Percentiles rank a stretch among this genome's conserved stretches.
Evolutionary conservation across 208 protist species (phyloP).

Genomic region (Trypanosoma caninum): DNA sequence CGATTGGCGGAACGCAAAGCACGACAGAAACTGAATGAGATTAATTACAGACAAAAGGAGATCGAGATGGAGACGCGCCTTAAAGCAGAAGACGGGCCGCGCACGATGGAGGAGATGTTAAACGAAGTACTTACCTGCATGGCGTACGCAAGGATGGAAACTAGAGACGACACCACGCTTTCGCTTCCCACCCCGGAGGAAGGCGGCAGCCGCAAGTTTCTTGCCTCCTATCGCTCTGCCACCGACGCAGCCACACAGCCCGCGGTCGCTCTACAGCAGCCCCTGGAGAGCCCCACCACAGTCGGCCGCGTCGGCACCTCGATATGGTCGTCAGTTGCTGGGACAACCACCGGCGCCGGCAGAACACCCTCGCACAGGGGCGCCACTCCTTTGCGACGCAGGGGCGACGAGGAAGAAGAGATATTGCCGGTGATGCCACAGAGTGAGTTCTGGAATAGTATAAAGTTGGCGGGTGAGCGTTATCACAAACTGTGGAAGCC

Average conservation of each 20-base stretch:
- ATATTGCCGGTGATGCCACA: constrained; percentile 27
- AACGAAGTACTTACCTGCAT: constrained; percentile 91
- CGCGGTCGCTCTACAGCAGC: not conserved
- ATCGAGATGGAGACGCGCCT: constrained; percentile 73
- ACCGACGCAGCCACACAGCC: not conserved
- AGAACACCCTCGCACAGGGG: constrained; percentile 10
- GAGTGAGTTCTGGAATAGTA: constrained; percentile 51
- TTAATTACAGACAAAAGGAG: constrained; percentile 81
- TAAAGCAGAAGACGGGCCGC: constrained; percentile 85
- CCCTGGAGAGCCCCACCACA: not conserved
- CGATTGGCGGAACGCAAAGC: constrained; percentile 71
- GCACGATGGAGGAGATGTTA: constrained; percentile 94
- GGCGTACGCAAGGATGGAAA: constrained; percentile 83
- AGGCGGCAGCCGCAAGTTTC: constrained; percentile 76
- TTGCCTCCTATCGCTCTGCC: constrained; percentile 4
- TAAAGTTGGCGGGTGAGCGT: constrained; percentile 53
- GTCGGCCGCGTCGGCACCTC: not conserved
- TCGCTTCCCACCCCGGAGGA: constrained; percentile 86
- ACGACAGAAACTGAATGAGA: constrained; percentile 84
- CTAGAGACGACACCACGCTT: constrained; percentile 40
- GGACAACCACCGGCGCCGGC: not conserved
- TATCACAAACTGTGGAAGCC: constrained; percentile 68
- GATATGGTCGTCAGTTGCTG: constrained; percentile 3
- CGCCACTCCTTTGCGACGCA: constrained; percentile 19
- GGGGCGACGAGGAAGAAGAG: constrained; percentile 48